Evolutionary conservation across 2,329 filamentous ascomycete genomes (phyloP).

Genomic region (Botrytis hyacinthi): DNA sequence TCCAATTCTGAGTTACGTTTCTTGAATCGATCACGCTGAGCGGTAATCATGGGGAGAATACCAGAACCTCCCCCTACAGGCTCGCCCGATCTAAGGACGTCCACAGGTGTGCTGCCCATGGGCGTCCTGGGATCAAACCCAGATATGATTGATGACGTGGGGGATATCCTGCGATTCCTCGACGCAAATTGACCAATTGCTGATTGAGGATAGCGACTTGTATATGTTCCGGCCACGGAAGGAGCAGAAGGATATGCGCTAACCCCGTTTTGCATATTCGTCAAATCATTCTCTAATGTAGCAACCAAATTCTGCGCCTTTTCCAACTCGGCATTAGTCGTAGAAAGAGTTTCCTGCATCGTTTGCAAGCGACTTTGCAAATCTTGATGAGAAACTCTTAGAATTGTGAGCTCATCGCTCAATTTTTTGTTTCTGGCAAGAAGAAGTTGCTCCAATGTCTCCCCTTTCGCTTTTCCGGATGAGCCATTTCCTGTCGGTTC

Average conservation of each 20-base stretch:
- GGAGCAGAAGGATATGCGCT: slow-evolving; percentile 86
- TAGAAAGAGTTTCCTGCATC: slow-evolving; percentile 79
- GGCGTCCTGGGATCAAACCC: slow-evolving; percentile 75
- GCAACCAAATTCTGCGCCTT: slow-evolving; percentile 79
- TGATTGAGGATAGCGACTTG: slow-evolving; percentile 72
- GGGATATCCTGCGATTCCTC: slow-evolving; percentile 72
- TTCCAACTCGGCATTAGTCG: slow-evolving; percentile 81
- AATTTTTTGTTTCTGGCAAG: slow-evolving; percentile 95
- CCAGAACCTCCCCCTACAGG: slow-evolving; percentile 74
- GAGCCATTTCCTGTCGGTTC: slow-evolving; percentile 47
- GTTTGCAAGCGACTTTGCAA: slow-evolving; percentile 75
- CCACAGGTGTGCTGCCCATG: slow-evolving; percentile 50
- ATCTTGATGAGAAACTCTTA: slow-evolving; percentile 92
- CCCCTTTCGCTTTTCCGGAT: slow-evolving; percentile 60
- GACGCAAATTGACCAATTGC: slow-evolving; percentile 42
- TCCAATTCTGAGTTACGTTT: slow-evolving; percentile 91
- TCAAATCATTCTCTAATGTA: slow-evolving; percentile 88
- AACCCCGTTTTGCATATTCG: slow-evolving; percentile 80
- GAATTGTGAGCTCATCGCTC: slow-evolving; percentile 85
- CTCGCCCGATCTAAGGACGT: slow-evolving; percentile 58
- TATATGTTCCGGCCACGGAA: slow-evolving; percentile 89
- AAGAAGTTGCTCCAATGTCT: slow-evolving; percentile 86
- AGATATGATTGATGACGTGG: slow-evolving; percentile 96
- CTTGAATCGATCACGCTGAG: slow-evolving; percentile 97
- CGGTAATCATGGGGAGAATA: slow-evolving; percentile 96